These are phyloP conservation scores for Alternaria tenuissima DNA, from an alignment of 2,329 filamentous ascomycete species.

Conservation along the genomic window DNA sequence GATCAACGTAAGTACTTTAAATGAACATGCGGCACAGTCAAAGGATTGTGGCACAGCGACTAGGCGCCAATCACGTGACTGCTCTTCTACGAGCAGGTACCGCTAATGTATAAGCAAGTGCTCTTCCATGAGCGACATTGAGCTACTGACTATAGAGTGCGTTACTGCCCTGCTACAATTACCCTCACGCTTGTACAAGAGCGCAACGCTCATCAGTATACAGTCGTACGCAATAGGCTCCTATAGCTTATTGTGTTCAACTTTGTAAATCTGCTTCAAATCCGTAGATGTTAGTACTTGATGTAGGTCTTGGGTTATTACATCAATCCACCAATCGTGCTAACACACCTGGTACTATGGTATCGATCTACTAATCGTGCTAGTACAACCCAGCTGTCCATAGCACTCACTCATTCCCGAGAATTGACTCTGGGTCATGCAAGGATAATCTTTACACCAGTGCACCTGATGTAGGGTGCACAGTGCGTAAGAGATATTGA, in stretches of 20 bases:
- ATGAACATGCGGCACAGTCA: background rate
- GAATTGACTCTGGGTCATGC: too few relatives aligned
- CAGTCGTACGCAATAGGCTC: fast-evolving
- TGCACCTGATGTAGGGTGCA: too few relatives aligned
- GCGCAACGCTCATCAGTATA: background rate
- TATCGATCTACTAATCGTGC: too few relatives aligned
- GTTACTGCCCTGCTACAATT: background rate
- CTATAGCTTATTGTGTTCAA: background rate
- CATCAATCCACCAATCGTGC: too few relatives aligned
- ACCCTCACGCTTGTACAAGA: background rate
- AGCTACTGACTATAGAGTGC: background rate
- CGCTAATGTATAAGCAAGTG: background rate
- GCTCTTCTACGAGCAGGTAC: background rate
- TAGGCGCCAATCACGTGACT: background rate
- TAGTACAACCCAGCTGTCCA: too few relatives aligned
- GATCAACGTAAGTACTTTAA: background rate
- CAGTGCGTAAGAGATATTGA: too few relatives aligned
- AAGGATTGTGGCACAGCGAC: background rate
- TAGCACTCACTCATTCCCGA: too few relatives aligned
- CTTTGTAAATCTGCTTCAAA: fast-evolving
- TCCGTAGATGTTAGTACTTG: fast-evolving
- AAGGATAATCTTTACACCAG: fast-evolving
- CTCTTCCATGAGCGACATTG: background rate
- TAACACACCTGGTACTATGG: too few relatives aligned
- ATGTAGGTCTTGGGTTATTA: fast-evolving